Conservation (phyloP, 192 early-diverging fungal species). For the Coemansia sp. region DNA sequence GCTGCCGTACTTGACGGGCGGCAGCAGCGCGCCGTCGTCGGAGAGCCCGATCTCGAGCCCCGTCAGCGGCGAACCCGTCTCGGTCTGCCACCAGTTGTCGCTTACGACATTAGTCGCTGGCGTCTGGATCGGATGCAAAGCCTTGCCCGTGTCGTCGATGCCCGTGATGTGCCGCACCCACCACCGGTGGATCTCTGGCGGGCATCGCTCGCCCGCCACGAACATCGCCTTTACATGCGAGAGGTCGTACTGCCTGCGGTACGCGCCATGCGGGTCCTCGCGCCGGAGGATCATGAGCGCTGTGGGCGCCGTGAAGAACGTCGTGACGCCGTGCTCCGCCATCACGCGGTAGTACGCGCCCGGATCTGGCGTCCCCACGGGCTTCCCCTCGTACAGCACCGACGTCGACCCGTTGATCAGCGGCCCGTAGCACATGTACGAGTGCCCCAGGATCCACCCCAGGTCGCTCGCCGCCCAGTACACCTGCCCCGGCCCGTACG, state of each 20-base stretch:
- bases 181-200: slow-evolving; percentile 73
- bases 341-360: slow-evolving; percentile 77
- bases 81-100: slow-evolving; percentile 92
- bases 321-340: slow-evolving; percentile 70
- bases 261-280: slow-evolving; percentile 67
- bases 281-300: slow-evolving; percentile 78
- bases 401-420: slow-evolving; percentile 74
- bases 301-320: slow-evolving; percentile 82
- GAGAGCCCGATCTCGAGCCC: slow-evolving; percentile 63
- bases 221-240: slow-evolving; percentile 64
- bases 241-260: slow-evolving; percentile 60
- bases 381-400: slow-evolving; percentile 86
- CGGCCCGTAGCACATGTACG: slow-evolving; percentile 82
- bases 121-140: slow-evolving; percentile 19
- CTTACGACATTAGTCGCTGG: slow-evolving; percentile 55
- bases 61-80: slow-evolving; percentile 82
- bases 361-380: slow-evolving; percentile 75
- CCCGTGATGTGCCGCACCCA: slow-evolving; percentile 45
- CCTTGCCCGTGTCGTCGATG: neutral
- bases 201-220: slow-evolving; percentile 81
- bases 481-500: slow-evolving; percentile 70
- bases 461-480: slow-evolving; percentile 83
- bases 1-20: slow-evolving; percentile 61
- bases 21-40: slow-evolving; percentile 25
- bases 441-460: slow-evolving; percentile 90